phyloP scores from a whole-genome alignment of 305 asterid genomes.

The Fraxinus albicans region DNA sequence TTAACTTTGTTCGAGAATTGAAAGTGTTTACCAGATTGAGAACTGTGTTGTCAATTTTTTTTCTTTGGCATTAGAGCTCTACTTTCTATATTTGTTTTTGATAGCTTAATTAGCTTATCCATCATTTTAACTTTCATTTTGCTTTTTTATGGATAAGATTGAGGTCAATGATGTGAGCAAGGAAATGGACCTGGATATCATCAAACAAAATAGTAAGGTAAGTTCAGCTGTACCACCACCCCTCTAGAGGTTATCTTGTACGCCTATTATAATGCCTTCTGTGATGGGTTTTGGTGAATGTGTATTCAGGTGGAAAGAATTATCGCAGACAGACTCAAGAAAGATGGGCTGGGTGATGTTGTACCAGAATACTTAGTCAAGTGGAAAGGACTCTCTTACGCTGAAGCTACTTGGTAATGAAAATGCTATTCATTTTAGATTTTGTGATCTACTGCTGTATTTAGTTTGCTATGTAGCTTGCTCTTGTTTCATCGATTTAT shows the following conservation, averaged over 20 bases:
- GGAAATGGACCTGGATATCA: constrained; percentile 99
- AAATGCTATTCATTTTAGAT: constrained; percentile 18
- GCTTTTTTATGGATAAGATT: constrained; percentile 51
- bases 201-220: constrained; percentile 91
- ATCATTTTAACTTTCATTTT: constrained; percentile 20
- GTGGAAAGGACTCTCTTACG: constrained; percentile 99
- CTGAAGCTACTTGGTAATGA: constrained; percentile 96
- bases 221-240: constrained; percentile 15
- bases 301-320: constrained; percentile 89
- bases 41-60: constrained; percentile 2
- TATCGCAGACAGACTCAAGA: constrained; percentile 75
- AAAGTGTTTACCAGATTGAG: neutral
- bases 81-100: constrained; percentile 8
- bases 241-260: constrained; percentile 9
- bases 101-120: constrained; percentile 10
- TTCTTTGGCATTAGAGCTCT: neutral
- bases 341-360: constrained; percentile 71
- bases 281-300: constrained; percentile 21
- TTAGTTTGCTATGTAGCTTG: constrained; percentile 14
- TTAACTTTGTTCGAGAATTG: neutral
- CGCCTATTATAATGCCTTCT: constrained; percentile 12
- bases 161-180: constrained; percentile 99
- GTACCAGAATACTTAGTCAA: constrained; percentile 95
- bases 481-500: neutral
- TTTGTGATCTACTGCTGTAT: neutral